These are phyloP conservation scores for Secale cereale DNA, from an alignment of 176 grass and related monocot genomes.

Conservation along the genomic window DNA sequence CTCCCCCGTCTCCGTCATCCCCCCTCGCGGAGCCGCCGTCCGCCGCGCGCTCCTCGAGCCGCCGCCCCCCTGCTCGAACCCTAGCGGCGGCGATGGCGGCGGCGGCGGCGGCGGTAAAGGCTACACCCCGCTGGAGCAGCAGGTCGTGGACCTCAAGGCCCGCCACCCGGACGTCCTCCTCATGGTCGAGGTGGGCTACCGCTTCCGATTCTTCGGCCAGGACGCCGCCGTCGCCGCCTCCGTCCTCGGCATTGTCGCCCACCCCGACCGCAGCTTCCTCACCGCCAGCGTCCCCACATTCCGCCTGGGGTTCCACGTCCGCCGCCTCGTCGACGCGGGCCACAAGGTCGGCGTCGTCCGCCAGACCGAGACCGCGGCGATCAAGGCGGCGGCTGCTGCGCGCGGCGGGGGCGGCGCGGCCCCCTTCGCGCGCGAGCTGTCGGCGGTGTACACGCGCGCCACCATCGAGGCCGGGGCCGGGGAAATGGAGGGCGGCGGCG, in stretches of 20 bases:
- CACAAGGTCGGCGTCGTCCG: slow-evolving; percentile 88
- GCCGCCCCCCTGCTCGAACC: slow-evolving; percentile 11
- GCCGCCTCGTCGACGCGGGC: slow-evolving; percentile 69
- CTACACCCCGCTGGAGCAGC: slow-evolving; percentile 84
- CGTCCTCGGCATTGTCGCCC: slow-evolving; percentile 79
- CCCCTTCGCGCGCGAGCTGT: slow-evolving; percentile 57
- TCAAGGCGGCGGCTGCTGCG: slow-evolving; percentile 67
- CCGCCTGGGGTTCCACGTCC: slow-evolving; percentile 82
- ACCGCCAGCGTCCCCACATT: slow-evolving; percentile 85
- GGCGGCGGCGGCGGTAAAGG: slow-evolving; percentile 6
- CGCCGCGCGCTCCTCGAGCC: slow-evolving; percentile 60
- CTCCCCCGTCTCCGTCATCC: background rate
- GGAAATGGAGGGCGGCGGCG: slow-evolving; percentile 45
- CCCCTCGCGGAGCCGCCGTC: slow-evolving; percentile 30
- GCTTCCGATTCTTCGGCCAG: slow-evolving; percentile 85
- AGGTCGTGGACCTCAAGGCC: slow-evolving; percentile 74
- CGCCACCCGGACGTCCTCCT: slow-evolving; percentile 67
- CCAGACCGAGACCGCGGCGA: slow-evolving; percentile 89
- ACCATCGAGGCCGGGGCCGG: slow-evolving; percentile 85
- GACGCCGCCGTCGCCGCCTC: slow-evolving; percentile 75
- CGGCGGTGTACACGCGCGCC: slow-evolving; percentile 78
- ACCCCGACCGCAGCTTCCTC: slow-evolving; percentile 77
- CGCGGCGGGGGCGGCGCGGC: slow-evolving; percentile 46
- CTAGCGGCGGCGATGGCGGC: slow-evolving; percentile 8
- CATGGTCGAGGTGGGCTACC: slow-evolving; percentile 94